phyloP scores from a whole-genome alignment of 2,329 filamentous ascomycete genomes.

The Aspergillus amoenus region DNA sequence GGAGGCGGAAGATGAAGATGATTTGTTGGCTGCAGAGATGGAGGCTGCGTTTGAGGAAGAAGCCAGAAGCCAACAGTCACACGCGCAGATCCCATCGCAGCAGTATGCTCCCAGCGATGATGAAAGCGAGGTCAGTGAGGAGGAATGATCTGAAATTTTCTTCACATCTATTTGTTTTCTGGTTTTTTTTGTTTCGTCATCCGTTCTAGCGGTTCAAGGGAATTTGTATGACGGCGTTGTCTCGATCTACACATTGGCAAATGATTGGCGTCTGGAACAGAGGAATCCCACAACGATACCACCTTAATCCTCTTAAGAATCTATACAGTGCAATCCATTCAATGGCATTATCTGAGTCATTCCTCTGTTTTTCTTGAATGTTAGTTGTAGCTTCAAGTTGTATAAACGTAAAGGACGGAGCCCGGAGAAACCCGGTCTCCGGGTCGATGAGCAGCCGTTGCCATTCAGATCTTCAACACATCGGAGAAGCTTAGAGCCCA shows the following conservation, averaged over 20 bases:
- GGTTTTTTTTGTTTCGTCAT: not conserved
- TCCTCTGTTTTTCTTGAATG: not conserved
- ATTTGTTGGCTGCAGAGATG: slow-evolving; percentile 58
- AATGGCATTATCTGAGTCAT: not conserved
- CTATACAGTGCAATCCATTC: not conserved
- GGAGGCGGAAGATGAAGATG: slow-evolving; percentile 40
- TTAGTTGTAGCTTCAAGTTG: not conserved
- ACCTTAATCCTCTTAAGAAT: slow-evolving; percentile 5
- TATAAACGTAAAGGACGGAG: not conserved
- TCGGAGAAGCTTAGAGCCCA: not conserved
- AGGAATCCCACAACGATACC: slow-evolving; percentile 16
- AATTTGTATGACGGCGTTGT: slow-evolving; percentile 3
- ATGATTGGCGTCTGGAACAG: slow-evolving; percentile 6
- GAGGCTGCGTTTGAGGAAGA: slow-evolving; percentile 54
- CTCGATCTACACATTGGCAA: slow-evolving; percentile 14
- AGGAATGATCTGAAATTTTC: slow-evolving; percentile 49
- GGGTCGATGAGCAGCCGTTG: slow-evolving; percentile 1
- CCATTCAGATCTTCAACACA: not conserved
- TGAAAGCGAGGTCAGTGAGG: slow-evolving; percentile 67
- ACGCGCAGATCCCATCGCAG: slow-evolving; percentile 25
- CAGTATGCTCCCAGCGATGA: slow-evolving; percentile 47
- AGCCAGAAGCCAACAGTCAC: slow-evolving; percentile 37
- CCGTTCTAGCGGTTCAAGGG: not conserved
- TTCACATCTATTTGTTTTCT: slow-evolving; percentile 1
- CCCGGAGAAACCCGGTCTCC: slow-evolving; percentile 20